These are phyloP conservation scores for Mangifera indica DNA, from an alignment of 345 rosid genomes.

Conservation along the genomic window DNA sequence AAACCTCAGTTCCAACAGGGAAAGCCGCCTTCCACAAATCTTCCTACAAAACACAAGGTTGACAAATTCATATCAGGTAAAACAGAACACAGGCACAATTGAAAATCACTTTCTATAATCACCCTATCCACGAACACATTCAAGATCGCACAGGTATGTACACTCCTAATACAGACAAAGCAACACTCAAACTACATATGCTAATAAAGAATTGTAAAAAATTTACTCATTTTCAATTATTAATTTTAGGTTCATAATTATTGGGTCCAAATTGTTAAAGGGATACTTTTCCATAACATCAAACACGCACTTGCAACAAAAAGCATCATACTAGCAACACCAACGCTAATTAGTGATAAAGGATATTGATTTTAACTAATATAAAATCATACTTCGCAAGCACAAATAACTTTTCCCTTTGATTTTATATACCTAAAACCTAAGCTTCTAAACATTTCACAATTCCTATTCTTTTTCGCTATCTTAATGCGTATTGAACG, in stretches of 20 bases:
- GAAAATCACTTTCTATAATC: background rate
- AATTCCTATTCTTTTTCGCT: background rate
- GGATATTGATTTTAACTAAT: no score
- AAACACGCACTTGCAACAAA: no score
- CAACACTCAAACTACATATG: no score
- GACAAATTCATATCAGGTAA: slow-evolving; percentile 15
- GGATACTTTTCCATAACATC: no score
- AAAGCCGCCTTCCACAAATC: slow-evolving; percentile 82
- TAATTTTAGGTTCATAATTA: no score
- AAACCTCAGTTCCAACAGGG: slow-evolving; percentile 96
- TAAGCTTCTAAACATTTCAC: background rate
- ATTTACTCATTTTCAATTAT: background rate
- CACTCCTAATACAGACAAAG: background rate
- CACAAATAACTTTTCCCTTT: no score
- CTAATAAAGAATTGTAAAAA: background rate
- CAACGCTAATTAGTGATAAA: no score
- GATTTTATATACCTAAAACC: background rate
- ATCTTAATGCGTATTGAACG: no score
- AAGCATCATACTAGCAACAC: no score
- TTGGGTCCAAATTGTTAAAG: no score
- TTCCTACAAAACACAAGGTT: slow-evolving; percentile 52
- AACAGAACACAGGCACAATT: background rate
- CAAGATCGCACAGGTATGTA: background rate
- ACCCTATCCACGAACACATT: background rate
- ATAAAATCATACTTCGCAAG: no score